Conservation (phyloP, 441 rosid species). For the Gossypium schwendimanii region DNA sequence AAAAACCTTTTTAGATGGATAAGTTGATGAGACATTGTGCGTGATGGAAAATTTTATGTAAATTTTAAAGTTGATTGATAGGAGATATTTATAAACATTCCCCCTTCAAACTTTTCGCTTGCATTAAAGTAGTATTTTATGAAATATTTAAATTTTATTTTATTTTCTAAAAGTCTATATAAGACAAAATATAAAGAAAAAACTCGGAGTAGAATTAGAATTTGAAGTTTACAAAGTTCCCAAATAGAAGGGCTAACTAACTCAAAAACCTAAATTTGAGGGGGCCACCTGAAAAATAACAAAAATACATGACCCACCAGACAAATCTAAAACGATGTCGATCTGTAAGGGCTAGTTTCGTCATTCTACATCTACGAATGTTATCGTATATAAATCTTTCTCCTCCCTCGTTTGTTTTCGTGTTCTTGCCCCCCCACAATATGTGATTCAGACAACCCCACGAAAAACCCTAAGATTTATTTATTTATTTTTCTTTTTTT, state of each 20-base stretch:
- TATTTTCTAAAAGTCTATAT: background rate
- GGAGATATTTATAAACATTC: too few relatives aligned
- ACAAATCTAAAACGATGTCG: background rate
- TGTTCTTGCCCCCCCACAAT: background rate
- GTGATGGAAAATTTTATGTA: too few relatives aligned
- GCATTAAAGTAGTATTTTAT: too few relatives aligned
- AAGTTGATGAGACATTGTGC: too few relatives aligned
- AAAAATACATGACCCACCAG: background rate
- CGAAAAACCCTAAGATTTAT: constrained; percentile 22
- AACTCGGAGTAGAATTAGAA: background rate
- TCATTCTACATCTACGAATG: background rate
- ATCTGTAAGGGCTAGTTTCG: constrained; percentile 18
- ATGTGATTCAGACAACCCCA: background rate
- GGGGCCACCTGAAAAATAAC: background rate
- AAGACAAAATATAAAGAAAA: background rate
- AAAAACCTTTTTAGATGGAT: too few relatives aligned
- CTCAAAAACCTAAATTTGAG: background rate
- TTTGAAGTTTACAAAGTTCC: background rate
- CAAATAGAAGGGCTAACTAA: background rate
- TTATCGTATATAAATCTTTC: background rate
- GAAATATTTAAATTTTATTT: background rate
- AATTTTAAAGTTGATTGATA: too few relatives aligned
- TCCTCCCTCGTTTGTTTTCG: background rate
- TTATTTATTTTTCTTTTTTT: background rate
- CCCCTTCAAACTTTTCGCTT: too few relatives aligned